Evolutionary conservation across 2,329 filamentous ascomycete species (phyloP), one percentile per base, ranked within the genome.

Genomic region (Hymenoscyphus infarciens): DNA sequence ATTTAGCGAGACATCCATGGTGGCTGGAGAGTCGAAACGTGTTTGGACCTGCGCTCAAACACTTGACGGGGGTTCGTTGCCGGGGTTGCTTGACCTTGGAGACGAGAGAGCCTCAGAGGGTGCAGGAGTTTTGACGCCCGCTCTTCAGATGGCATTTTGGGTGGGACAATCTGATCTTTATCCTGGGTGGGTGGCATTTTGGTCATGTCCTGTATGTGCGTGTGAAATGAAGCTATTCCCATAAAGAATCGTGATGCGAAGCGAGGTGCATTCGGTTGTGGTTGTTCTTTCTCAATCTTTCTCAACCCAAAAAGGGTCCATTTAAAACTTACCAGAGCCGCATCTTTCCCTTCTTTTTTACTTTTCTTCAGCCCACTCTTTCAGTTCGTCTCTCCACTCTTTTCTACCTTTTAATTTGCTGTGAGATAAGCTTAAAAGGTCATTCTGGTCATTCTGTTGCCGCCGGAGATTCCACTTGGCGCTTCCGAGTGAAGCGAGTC

Each of bases 41-140:
- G 62, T 63, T 63, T 63, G 27, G 59, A 58, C 58, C 33, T 35
- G 35, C 22, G 49, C 57, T 58, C 62, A 63, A 61, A 61, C 61
- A 45, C n/a, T 22, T 29, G 25, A 25, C 19, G 52, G 57, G 57
- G 42, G 42, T 8, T 11, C 5, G 3, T 49, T 25, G 19, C 19
- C 22, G 45, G 45, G 45, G 19, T 22, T 13, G 8, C 8, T 10
- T 10, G 8, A 49, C 19, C 19, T 25, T 22, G 45, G 45, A 49
- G 45, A 49, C 45, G 45, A 49, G 45, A 49, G 45, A 49, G 45
- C 19, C 45, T 49, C 19, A 49, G 19, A 49, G 19, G 22, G 11
- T 13, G 13, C 19, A 25, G 19, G 19, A 25, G 19, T 13, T 49
- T 49, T 49, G 45, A 13, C 45, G 45, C 45, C 45, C 45, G 45